Evolutionary conservation across 164 flowering plant species (phyloP), one percentile per base, ranked within the genome.

Genomic region (Stephania cephalantha): DNA sequence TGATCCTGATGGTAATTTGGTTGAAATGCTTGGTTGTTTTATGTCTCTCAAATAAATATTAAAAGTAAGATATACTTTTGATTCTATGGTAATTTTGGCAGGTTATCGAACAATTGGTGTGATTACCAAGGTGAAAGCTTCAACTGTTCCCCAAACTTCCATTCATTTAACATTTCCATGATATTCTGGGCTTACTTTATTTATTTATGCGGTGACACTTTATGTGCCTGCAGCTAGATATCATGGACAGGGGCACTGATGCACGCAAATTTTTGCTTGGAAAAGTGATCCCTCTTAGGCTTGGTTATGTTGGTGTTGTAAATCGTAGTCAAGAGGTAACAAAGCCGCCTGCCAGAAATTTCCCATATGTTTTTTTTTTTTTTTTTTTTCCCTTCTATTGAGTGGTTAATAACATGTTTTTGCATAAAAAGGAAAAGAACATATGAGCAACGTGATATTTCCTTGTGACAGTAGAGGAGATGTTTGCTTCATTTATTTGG

Each of bases 91-190:
- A 20, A 55, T 50, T 66, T 46, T 72, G 15, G 52, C 83, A 83
- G 85, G 85, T 79, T 81, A 80, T 75, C 83, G 85, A 44, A 83
- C 85, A 30, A 81, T 83, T 68, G 85, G 85, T 48, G 83, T 83
- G 22, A 83, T 83, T 50, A 81, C 85, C 70, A 83, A 83, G 83
- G 85, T 83, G 65, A 61, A 61, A 61, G n/a, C 46, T 46, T 10
- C 46, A 75, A 22, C 22, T 46, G 4, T 44, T 46, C 64, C 64
- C 4, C 1, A 20, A 44, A 25, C 25, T 35, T 72, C 42, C 13
- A 45, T 52, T 20, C 20, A 63, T 20, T 46, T 31, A 18, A 20
- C 18, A 46, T 25, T 66, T 30, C 66, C 25, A 44, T 53, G 61
- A 72, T 31, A 46, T 31, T 72, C 15, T 12, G 30, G 30, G 78